A percentile compares a stretch with the other conserved stretches of the same genome.
Evolutionary conservation across 1,284 basidiomycete species (phyloP).

Genomic region (Lignosus rhinocerotis): DNA sequence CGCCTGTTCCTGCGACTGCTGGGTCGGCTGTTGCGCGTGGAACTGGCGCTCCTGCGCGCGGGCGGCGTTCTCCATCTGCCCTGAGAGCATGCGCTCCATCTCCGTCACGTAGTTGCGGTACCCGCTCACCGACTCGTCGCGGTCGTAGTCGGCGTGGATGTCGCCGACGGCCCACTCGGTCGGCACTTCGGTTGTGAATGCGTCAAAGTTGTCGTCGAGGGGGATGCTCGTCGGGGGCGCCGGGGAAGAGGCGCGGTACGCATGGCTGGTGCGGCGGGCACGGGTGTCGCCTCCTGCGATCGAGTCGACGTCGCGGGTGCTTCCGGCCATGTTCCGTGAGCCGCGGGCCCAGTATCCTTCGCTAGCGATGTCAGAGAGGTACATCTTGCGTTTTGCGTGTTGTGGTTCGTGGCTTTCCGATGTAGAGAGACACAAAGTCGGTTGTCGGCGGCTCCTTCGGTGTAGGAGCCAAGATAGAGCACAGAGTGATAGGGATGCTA

Average conservation of each 20-base stretch:
- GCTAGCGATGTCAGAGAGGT: slow-evolving; percentile 21
- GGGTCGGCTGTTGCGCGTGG: not conserved
- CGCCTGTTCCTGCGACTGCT: not conserved
- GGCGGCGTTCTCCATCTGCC: slow-evolving; percentile 32
- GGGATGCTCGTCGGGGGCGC: slow-evolving; percentile 39
- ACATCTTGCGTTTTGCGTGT: slow-evolving; percentile 10
- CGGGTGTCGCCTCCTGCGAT: slow-evolving; percentile 5
- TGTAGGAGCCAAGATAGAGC: not conserved
- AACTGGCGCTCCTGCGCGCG: slow-evolving; percentile 16
- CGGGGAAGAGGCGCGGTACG: slow-evolving; percentile 22
- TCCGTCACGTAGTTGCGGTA: slow-evolving; percentile 47
- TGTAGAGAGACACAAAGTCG: not conserved
- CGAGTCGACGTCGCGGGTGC: slow-evolving; percentile 6
- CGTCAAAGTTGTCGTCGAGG: slow-evolving; percentile 44
- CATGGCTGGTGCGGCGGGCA: slow-evolving; percentile 12
- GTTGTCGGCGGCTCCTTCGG: not conserved
- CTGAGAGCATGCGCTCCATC: slow-evolving; percentile 46
- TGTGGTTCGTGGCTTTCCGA: not conserved
- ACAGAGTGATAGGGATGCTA: slow-evolving; percentile 9
- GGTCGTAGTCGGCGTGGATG: slow-evolving; percentile 34
- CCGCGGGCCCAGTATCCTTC: slow-evolving; percentile 10
- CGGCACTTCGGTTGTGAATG: slow-evolving; percentile 37
- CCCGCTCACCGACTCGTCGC: slow-evolving; percentile 36
- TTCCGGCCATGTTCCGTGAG: not conserved
- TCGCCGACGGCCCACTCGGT: slow-evolving; percentile 30